Base-by-base conservation (phyloP, 208 protist species). In the Trypanosoma avium region DNA sequence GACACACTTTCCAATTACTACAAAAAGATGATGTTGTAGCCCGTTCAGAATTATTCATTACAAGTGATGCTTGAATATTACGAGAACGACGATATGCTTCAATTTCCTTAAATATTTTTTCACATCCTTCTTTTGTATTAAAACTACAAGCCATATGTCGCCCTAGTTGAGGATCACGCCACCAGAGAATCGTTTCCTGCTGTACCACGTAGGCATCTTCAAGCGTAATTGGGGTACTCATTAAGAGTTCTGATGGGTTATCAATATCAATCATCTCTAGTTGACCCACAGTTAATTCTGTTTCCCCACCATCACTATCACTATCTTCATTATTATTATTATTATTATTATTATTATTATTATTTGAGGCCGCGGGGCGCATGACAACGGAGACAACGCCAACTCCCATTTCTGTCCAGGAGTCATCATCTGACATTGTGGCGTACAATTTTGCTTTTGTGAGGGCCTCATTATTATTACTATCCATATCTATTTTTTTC, bases 361-460 rank as follows among this genome's bases (percentile, higher is more conserved):
- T 36, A 26, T 49, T 21, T 35, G 43, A 19, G 10, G 33, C 55
- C 8, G 59, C 21, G 36, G 66, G 30, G n/a, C 50, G 53, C 55
- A 68, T 27, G 4, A 60, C 58, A 38, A 81, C 56, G 29, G 53
- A 69, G 2, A 93, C 86, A 24, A 86, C 57, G 26, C 86, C 86
- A 4, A 88, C 58, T 22, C 82, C 86, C 36, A 93, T 84, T 58
- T 88, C 78, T 17, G 68, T 82, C 80, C 88, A 90, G 53, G 67
- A 48, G 24, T 80, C 58, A 27, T 78, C 73, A 13, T 74, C 61
- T 19, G 73, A 73, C 17, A 73, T 73, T 0, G 60, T 74, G n/a
- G 79, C 75, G 77, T 87, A 91, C 42, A 94, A 74, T 49, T 83
- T 86, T 19, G 84, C 88, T 64, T 91, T 91, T 4, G 88, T 91